Base-by-base conservation (phyloP, 2,329 filamentous ascomycete genomes). In the Neopestalotiopsis rosae region DNA sequence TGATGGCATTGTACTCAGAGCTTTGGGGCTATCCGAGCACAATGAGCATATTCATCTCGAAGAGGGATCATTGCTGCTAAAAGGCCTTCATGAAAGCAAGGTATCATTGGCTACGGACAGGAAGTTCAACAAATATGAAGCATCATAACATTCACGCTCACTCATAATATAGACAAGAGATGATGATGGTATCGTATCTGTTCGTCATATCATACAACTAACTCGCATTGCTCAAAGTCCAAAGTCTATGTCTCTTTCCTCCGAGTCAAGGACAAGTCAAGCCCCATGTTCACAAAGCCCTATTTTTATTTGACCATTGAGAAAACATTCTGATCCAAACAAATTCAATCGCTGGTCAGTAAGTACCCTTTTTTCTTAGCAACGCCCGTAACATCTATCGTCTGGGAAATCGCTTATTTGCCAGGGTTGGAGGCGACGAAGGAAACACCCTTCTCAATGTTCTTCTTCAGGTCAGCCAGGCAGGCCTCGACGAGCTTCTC, bases 371-470 rank as follows among this genome's bases (percentile, higher is more conserved):
- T 64, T 64, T 28, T 28, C 24, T 28, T 28, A 28, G 32, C 40
- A 45, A 24, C 61, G 61, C 61, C 38, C 20, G 38, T 13, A 7
- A 13, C 10, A 24, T 32, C 61, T 28, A 52, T 24, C 14, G 20
- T 17, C 14, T 45, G 12, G 14, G 24, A 52, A 52, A 52, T 52
- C 62, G 58, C 66, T 68, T 70, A 70, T 68, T 89, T 88, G 76
- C 83, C 83, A 75, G 89, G 88, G 87, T 89, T 90, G 71, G 82
- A 72, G 73, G 85, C 84, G 72, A 88, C 88, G 72, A 91, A 91
- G 69, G 81, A 76, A 71, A 90, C 86, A 81, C 94, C 94, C 93
- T 98, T 98, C 84, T 91, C 87, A 82, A 98, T 98, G 91, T 98
- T 98, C 90, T 92, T 93, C 89, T 93, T 92, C 82, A 96, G 89